A percentile compares a stretch with the other conserved stretches of the same genome.
These are phyloP conservation scores for Pseudomonodictys pantanalensis DNA, from an alignment of 495 filamentous ascomycete species.

Conservation along the genomic window DNA sequence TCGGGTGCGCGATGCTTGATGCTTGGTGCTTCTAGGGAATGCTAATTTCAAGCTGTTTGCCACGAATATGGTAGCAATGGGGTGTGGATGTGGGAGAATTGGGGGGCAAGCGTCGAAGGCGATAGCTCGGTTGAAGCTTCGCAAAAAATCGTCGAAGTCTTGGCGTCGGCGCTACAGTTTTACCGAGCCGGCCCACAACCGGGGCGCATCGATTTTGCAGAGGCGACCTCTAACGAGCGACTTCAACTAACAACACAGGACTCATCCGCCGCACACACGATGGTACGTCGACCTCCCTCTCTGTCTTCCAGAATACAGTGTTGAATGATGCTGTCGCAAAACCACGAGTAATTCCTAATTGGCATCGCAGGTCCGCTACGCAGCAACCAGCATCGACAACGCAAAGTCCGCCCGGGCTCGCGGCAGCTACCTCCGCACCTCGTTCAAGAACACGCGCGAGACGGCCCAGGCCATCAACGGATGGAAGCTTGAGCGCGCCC, in stretches of 20 bases:
- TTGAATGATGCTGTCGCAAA: not conserved
- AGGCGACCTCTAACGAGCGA: not conserved
- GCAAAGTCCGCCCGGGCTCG: slow-evolving; percentile 94
- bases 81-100: too few relatives aligned
- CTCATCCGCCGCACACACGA: slow-evolving; percentile 33
- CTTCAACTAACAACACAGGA: slow-evolving; percentile 23
- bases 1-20: too few relatives aligned
- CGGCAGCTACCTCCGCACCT: slow-evolving; percentile 97
- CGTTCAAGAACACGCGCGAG: slow-evolving; percentile 99
- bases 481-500: slow-evolving; percentile 94
- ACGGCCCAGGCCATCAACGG: slow-evolving; percentile 98
- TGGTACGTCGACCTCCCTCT: slow-evolving; percentile 12
- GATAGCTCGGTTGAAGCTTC: too few relatives aligned
- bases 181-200: slow-evolving; percentile 18
- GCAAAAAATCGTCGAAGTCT: slow-evolving; percentile 1
- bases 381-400: slow-evolving; percentile 80
- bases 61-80: too few relatives aligned
- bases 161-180: slow-evolving; percentile 1
- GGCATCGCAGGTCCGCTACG: slow-evolving; percentile 79
- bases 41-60: too few relatives aligned
- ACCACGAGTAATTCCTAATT: slow-evolving; percentile 2
- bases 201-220: slow-evolving; percentile 3
- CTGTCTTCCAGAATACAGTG: not conserved
- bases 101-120: too few relatives aligned
- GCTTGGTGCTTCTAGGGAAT: too few relatives aligned